Base-by-base conservation (phyloP, 2,329 filamentous ascomycete genomes). In the Aureobasidium sp. region DNA sequence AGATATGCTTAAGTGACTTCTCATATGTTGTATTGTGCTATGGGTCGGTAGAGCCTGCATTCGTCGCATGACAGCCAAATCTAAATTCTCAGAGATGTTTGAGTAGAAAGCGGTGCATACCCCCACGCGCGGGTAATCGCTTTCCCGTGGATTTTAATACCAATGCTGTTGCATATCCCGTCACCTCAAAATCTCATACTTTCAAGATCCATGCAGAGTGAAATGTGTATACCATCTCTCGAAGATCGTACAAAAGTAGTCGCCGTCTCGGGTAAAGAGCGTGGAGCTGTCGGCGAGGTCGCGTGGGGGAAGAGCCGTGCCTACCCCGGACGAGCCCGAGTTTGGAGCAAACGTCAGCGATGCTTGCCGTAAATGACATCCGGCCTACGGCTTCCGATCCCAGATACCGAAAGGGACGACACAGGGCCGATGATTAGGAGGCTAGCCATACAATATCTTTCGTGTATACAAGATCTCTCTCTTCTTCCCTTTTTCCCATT, bases 311-410 rank as follows among this genome's bases (percentile, higher is more conserved):
- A 53, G 33, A 35, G 35, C 33, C 49, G 49, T 54, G 31, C 31
- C 31, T 33, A 31, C 50, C 50, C 50, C 50, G 50, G 50, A 54
- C 50, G 17, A 54, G 42, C 50, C 37, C 50, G 50, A 33, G 42
- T 24, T 24, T 24, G 33, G 33, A 17, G 27, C 17, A 52, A 14
- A 8, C 31, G 31, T 39, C 33, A 40, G 35, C 12, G 49, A 29
- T 39, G 50, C 22, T 37, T 54, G 50, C 50, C 50, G 50, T 31
- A 40, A 40, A 31, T 29, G 35, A 42, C 50, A 54, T 54, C 50
- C 50, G 50, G 35, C 39, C 42, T 11, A 54, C 37, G 50, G 50
- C 50, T 29, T 54, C 50, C 50, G 50, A 54, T 29, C 24, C 14
- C 50, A 54, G 50, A 54, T 54, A 54, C 50, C 50, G 50, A 54